Evolutionary conservation across 2,329 filamentous ascomycete genomes (phyloP).

Genomic region (Stylonectria norvegica): DNA sequence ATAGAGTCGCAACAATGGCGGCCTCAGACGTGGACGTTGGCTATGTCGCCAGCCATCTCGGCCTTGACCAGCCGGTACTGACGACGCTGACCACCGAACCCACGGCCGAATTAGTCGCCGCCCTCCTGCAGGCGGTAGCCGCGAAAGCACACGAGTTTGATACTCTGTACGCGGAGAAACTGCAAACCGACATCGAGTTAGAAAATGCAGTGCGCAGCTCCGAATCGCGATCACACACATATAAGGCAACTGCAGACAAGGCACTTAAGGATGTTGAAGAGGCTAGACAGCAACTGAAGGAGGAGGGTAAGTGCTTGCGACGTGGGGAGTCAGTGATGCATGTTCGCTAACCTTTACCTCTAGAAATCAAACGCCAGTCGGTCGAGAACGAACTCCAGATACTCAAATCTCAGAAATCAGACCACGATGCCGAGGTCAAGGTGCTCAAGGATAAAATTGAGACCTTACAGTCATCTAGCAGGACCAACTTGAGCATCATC

Average conservation of each 20-base stretch:
- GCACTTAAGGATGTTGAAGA: slow-evolving; percentile 80
- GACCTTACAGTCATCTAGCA: slow-evolving; percentile 85
- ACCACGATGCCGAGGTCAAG: slow-evolving; percentile 71
- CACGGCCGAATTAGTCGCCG: slow-evolving; percentile 73
- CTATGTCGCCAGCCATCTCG: slow-evolving; percentile 70
- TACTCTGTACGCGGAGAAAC: slow-evolving; percentile 78
- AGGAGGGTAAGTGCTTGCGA: slow-evolving; percentile 63
- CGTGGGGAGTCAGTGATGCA: slow-evolving; percentile 4
- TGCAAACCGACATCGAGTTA: slow-evolving; percentile 85
- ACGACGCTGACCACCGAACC: slow-evolving; percentile 61
- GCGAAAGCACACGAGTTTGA: slow-evolving; percentile 80
- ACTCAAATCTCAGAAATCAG: slow-evolving; percentile 70
- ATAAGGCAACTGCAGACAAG: slow-evolving; percentile 79
- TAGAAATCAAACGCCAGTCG: slow-evolving; percentile 72
- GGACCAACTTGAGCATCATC: slow-evolving; percentile 82
- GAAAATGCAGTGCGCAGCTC: slow-evolving; percentile 83
- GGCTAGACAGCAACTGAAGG: slow-evolving; percentile 73
- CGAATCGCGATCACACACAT: slow-evolving; percentile 76
- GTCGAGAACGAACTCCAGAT: slow-evolving; percentile 79
- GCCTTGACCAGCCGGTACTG: slow-evolving; percentile 63
- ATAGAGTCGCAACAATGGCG: slow-evolving; percentile 35
- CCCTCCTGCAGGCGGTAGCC: slow-evolving; percentile 70
- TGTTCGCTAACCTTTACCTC: slow-evolving; percentile 11
- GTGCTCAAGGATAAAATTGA: slow-evolving; percentile 78
- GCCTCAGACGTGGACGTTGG: slow-evolving; percentile 59